These are phyloP conservation scores for Cornus kousa DNA, from an alignment of 148 eudicot genomes.

Conservation along the genomic window DNA sequence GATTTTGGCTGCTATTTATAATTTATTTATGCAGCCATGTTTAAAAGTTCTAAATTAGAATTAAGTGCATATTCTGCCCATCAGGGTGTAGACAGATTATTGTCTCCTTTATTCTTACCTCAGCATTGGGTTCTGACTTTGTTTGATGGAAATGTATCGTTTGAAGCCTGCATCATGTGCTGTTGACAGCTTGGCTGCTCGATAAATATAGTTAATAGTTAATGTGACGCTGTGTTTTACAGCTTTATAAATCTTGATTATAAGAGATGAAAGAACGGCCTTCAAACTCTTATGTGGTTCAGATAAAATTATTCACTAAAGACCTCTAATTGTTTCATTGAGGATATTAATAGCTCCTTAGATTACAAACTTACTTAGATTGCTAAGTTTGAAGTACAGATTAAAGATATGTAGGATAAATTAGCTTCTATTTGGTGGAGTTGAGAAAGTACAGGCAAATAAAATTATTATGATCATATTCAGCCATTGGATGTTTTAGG, in stretches of 20 bases:
- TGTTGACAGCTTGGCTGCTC: neutral
- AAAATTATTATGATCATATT: neutral
- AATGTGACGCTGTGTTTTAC: neutral
- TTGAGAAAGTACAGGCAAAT: neutral
- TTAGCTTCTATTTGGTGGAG: neutral
- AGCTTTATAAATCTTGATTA: neutral
- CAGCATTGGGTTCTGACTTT: neutral
- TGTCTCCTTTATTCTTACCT: neutral
- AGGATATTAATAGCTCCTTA: neutral
- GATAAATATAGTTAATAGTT: neutral
- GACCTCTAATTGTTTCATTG: neutral
- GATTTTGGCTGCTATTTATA: neutral
- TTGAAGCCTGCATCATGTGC: neutral
- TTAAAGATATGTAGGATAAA: neutral
- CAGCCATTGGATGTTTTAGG: neutral
- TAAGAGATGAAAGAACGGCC: neutral
- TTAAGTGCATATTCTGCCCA: too few relatives aligned
- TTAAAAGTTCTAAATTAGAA: neutral
- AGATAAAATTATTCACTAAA: neutral
- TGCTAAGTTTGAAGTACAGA: too few relatives aligned
- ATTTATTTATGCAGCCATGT: neutral
- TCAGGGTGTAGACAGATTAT: neutral
- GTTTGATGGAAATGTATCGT: neutral
- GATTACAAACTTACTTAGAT: too few relatives aligned
- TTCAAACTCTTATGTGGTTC: neutral